Base-by-base conservation (phyloP, 2,329 filamentous ascomycete genomes). In the Monilinia vaccinii-corymbosi region DNA sequence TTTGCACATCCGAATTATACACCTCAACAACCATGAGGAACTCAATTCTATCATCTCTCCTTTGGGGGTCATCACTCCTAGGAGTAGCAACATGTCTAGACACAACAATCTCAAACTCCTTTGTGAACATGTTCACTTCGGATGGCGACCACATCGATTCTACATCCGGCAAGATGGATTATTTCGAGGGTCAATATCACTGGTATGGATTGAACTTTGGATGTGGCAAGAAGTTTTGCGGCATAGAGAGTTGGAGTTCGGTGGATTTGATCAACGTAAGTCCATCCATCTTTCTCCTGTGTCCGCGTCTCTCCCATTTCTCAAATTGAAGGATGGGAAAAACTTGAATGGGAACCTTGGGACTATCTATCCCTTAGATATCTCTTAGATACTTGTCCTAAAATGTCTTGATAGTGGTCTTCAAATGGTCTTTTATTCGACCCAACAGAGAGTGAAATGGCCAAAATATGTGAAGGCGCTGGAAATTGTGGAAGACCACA, bases 141-240 rank as follows among this genome's bases (percentile, higher is more conserved):
- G 60, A 68, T 38, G 65, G 67, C 3, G 65, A 67, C 50, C 64
- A 64, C 25, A 66, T 69, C 23, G 66, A 68, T 46, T 56, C 65
- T 11, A 64, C 63, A 58, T 65, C 63, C 13, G 67, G 63, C 16
- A 68, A 69, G 52, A 65, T 69, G 10, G 67, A 67, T 46, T 65
- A 58, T 23, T 56, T 69, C 6, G 59, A 60, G 21, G 64, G 64
- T 21, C 50, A 60, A 13, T 66, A 66, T 40, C 42, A 68, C 16
- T 69, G 63, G 66, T 68, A 69, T 45, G 66, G 65, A 11, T 31
- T 68, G 1, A 56, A 60, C 4, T 61, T 61, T 25, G 63, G 60
- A 8, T 68, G 66, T 36, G 64, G 64, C 0, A 14, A 60, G 23
- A 58, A n/a, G 1, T 68, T 68, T 48, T 68, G 66, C 38, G 66